A percentile compares a stretch with the other conserved stretches of the same genome.
phyloP scores from a whole-genome alignment of 805 yeast genomes.

The Clavispora vitiphila region DNA sequence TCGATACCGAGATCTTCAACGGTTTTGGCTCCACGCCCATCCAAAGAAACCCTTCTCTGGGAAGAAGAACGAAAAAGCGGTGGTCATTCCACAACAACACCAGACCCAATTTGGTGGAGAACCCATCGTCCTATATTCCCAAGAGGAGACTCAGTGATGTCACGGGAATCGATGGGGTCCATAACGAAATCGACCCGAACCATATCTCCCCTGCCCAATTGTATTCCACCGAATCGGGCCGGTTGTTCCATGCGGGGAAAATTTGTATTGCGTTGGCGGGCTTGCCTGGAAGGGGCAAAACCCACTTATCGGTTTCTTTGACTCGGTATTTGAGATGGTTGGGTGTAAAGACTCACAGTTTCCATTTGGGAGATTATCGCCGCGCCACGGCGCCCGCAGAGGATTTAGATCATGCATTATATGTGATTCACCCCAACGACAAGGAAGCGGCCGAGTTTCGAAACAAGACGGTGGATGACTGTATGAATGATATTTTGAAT shows the following conservation, averaged over 20 bases:
- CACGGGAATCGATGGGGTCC: conserved; percentile 54
- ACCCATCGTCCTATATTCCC: conserved; percentile 23
- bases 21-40: conserved; percentile 36
- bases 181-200: conserved; percentile 52
- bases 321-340: conserved; percentile 93
- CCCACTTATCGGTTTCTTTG: conserved; percentile 84
- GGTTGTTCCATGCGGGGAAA: conserved; percentile 92
- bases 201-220: conserved; percentile 88
- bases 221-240: conserved; percentile 88
- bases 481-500: conserved; percentile 61
- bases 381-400: conserved; percentile 45
- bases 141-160: conserved; percentile 36
- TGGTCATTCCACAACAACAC: conserved; percentile 39
- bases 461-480: conserved; percentile 52
- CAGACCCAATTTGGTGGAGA: conserved; percentile 34
- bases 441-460: conserved; percentile 40
- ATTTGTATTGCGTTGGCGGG: conserved; percentile 87
- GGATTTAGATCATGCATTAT: conserved; percentile 62
- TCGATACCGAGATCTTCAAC: conserved; percentile 28
- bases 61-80: conserved; percentile 34
- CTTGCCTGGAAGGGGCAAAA: conserved; percentile 93
- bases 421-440: conserved; percentile 44
- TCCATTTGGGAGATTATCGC: conserved; percentile 86
- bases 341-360: conserved; percentile 78
- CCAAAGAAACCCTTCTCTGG: conserved; percentile 22